Conservation (phyloP, 73 alveolate species). For the Paramecium pentaurelia region DNA sequence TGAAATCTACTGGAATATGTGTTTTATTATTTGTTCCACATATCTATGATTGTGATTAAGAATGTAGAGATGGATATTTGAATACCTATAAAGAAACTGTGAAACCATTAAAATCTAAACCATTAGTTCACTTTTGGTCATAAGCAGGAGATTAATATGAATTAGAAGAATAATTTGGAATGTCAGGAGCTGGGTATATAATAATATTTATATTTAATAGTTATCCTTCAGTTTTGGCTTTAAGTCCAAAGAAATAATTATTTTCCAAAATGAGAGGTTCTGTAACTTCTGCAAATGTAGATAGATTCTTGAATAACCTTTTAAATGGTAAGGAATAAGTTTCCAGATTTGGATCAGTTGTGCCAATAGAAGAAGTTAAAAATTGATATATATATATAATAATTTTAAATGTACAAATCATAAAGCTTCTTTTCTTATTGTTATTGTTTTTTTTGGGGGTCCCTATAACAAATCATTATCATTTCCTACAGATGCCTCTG, state of each 20-base stretch:
- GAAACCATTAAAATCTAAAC: conserved; percentile 78
- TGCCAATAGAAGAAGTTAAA: not conserved
- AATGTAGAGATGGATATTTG: conserved; percentile 80
- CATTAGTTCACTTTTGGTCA: conserved; percentile 84
- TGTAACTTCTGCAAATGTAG: conserved; percentile 13
- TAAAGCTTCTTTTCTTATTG: conserved; percentile 17
- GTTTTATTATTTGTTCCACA: conserved; percentile 82
- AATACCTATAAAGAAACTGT: conserved; percentile 68
- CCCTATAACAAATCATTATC: not conserved
- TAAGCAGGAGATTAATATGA: conserved; percentile 88
- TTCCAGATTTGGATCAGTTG: not conserved
- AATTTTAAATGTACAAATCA: conserved; percentile 9
- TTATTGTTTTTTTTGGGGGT: not conserved
- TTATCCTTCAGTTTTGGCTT: conserved; percentile 90
- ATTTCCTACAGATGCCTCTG: not conserved
- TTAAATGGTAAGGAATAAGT: conserved; percentile 44
- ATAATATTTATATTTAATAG: conserved; percentile 55
- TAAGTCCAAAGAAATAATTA: conserved; percentile 44
- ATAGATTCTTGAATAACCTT: conserved; percentile 1
- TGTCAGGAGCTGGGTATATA: conserved; percentile 74
- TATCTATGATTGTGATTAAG: conserved; percentile 82
- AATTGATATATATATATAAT: conserved; percentile 27
- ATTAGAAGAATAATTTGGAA: conserved; percentile 76
- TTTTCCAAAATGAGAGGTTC: conserved; percentile 54
- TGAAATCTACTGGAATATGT: conserved; percentile 62